Base-by-base conservation (phyloP, 768 basidiomycete species). In the Lactarius evosmus region DNA sequence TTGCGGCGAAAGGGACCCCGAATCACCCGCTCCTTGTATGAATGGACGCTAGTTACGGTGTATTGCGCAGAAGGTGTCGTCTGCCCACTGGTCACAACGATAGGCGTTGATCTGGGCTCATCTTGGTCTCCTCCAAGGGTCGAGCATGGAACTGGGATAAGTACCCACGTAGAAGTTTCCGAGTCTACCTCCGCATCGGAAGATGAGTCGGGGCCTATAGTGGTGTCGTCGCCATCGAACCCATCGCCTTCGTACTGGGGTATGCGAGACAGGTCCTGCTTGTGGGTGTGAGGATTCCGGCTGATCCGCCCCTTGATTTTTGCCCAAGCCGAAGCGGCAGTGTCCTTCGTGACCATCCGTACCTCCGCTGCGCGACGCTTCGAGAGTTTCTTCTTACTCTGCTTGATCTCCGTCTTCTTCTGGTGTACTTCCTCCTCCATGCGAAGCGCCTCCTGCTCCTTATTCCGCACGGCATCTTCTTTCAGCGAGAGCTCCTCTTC, bases 1-100 rank as follows among this genome's bases (percentile, higher is more conserved):
- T n/a, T n/a, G n/a, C n/a, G n/a, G n/a, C n/a, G n/a, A n/a, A n/a
- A n/a, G n/a, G n/a, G n/a, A n/a, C n/a, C n/a, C n/a, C n/a, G n/a
- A n/a, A n/a, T n/a, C n/a, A n/a, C n/a, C 19, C 59, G 50, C 36
- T 60, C 59, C 40, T 60, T 60, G n/a, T 40, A 52, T 3, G 59
- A 60, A 30, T 40, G 16, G 11, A 60, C 51, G 12, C 51, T 53
- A 17, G 8, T 52, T 6, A 60, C 51, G 2, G 59, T 60, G 51
- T 60, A 60, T 33, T 60, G 50, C 12, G 38, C 59, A 6, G 59
- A 60, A 25, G 59, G 53, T 22, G 59, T 60, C 30, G 44, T 51
- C 41, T 51, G 22, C n/a, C 53, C 50, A 33, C 50, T 60, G 19
- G 27, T 32, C 34, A 60, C 30, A 16, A n/a, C 14, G 27, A 40